A percentile compares a stretch with the other conserved stretches of the same genome.
These are phyloP conservation scores for Debaryomyces sp. DNA, from an alignment of 1,139 yeast genomes.

Conservation along the genomic window DNA sequence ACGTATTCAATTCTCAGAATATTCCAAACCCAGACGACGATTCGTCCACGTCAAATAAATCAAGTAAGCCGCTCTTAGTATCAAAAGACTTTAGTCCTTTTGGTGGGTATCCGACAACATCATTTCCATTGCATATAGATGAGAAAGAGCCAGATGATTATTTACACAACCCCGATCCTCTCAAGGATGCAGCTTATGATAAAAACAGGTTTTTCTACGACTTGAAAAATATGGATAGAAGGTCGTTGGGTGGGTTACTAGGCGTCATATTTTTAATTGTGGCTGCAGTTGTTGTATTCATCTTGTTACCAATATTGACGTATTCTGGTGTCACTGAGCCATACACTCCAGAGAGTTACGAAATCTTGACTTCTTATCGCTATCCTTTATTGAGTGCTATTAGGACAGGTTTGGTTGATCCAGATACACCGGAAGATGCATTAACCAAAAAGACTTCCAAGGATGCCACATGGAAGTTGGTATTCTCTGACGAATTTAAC, in stretches of 20 bases:
- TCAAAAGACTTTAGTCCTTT: slow-evolving; percentile 67
- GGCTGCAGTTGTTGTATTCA: slow-evolving; percentile 65
- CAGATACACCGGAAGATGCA: slow-evolving; percentile 73
- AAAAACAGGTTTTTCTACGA: slow-evolving; percentile 61
- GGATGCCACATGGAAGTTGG: slow-evolving; percentile 69
- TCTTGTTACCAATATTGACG: slow-evolving; percentile 74
- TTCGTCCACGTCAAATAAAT: slow-evolving; percentile 19
- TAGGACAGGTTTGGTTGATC: slow-evolving; percentile 66
- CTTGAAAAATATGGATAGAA: slow-evolving; percentile 59
- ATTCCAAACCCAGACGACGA: slow-evolving; percentile 3
- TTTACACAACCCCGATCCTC: slow-evolving; percentile 90
- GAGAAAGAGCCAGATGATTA: slow-evolving; percentile 94
- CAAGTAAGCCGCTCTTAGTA: slow-evolving; percentile 22
- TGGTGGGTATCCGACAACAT: slow-evolving; percentile 91
- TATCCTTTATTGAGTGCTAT: slow-evolving; percentile 66
- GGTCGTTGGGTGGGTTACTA: slow-evolving; percentile 58
- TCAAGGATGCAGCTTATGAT: slow-evolving; percentile 79
- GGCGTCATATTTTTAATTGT: slow-evolving; percentile 59
- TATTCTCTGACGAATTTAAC: slow-evolving; percentile 82
- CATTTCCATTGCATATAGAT: slow-evolving; percentile 82
- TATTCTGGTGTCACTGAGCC: slow-evolving; percentile 61
- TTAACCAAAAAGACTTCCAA: slow-evolving; percentile 43
- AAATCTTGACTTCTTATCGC: slow-evolving; percentile 54
- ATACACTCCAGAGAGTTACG: slow-evolving; percentile 35
- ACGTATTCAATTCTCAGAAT: slow-evolving; percentile 11